A percentile compares a stretch with the other conserved stretches of the same genome.
These are phyloP conservation scores for Colletotrichum brevisporum DNA, from an alignment of 2,329 filamentous ascomycete species.

Conservation along the genomic window DNA sequence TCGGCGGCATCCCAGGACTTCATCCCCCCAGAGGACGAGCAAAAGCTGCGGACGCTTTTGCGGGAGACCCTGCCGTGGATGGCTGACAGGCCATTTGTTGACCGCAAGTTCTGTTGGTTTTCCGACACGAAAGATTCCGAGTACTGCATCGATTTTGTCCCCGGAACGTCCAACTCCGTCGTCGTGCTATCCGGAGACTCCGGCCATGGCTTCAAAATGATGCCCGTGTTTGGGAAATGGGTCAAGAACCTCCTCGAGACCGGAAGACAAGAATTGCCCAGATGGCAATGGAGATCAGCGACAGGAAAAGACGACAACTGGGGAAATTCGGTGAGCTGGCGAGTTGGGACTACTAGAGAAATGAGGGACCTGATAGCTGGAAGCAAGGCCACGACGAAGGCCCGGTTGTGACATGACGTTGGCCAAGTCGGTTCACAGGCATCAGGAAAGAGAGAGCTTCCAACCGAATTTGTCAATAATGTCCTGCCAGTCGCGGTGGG, in stretches of 20 bases:
- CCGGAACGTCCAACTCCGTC: conserved; percentile 58
- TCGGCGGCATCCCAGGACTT: conserved; percentile 53
- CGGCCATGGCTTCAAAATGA: conserved; percentile 75
- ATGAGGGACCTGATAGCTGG: conserved; percentile 39
- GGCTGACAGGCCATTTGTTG: conserved; percentile 68
- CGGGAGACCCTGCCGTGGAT: conserved; percentile 66
- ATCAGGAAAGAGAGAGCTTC: conserved; percentile 23
- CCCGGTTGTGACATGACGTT: background rate
- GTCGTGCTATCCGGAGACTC: conserved; percentile 70
- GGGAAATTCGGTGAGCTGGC: conserved; percentile 53
- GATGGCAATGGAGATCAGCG: conserved; percentile 67
- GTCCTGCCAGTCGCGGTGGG: conserved; percentile 19
- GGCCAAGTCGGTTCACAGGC: background rate
- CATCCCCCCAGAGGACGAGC: conserved; percentile 67
- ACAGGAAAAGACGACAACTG: conserved; percentile 43
- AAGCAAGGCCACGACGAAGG: background rate
- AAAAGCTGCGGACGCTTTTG: conserved; percentile 64
- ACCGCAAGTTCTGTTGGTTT: conserved; percentile 72
- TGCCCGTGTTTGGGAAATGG: conserved; percentile 69
- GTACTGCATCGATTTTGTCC: conserved; percentile 72
- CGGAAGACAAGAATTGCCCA: conserved; percentile 56
- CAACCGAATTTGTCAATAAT: conserved; percentile 21
- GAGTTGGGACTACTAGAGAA: conserved; percentile 49
- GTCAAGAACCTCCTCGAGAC: conserved; percentile 62
- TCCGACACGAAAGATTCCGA: conserved; percentile 73